Conservation (phyloP, 306 rosid genomes). For the Alnus rubra region DNA sequence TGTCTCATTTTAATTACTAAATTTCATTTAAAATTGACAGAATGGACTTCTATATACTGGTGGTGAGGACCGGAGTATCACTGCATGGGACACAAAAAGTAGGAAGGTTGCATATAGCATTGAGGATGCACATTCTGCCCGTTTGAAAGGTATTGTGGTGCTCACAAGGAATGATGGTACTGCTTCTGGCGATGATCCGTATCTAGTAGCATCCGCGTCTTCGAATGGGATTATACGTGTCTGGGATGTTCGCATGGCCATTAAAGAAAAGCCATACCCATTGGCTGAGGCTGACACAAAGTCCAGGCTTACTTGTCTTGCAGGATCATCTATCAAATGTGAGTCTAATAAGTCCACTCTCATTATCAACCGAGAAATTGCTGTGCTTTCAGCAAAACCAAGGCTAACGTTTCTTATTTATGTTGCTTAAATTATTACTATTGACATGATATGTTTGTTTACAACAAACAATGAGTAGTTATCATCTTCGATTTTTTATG, state of each 20-base stretch:
- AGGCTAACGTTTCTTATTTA: background rate
- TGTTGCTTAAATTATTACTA: background rate
- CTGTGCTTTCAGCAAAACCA: background rate
- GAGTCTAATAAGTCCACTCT: slow-evolving; percentile 30
- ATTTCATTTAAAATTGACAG: slow-evolving; percentile 37
- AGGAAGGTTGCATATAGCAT: slow-evolving; percentile 75
- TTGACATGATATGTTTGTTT: background rate
- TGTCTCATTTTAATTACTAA: background rate
- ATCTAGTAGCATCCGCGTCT: slow-evolving; percentile 79
- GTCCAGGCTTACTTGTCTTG: slow-evolving; percentile 85
- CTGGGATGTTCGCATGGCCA: slow-evolving; percentile 94
- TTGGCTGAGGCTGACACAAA: slow-evolving; percentile 78
- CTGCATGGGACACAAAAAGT: slow-evolving; percentile 81
- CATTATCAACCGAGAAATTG: background rate
- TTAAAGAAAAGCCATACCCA: slow-evolving; percentile 60
- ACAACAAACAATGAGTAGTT: background rate
- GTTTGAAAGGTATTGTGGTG: slow-evolving; percentile 81
- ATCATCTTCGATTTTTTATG: background rate
- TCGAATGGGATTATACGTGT: slow-evolving; percentile 81
- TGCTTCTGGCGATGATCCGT: slow-evolving; percentile 59
- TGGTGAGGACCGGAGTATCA: slow-evolving; percentile 72
- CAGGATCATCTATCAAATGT: slow-evolving; percentile 80
- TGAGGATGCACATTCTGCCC: slow-evolving; percentile 73
- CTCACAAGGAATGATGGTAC: slow-evolving; percentile 46
- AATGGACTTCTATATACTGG: slow-evolving; percentile 78